Evolutionary conservation across 1,284 basidiomycete genomes (phyloP), one percentile per base, ranked within the genome.

Genomic region (Malassezia furfur): DNA sequence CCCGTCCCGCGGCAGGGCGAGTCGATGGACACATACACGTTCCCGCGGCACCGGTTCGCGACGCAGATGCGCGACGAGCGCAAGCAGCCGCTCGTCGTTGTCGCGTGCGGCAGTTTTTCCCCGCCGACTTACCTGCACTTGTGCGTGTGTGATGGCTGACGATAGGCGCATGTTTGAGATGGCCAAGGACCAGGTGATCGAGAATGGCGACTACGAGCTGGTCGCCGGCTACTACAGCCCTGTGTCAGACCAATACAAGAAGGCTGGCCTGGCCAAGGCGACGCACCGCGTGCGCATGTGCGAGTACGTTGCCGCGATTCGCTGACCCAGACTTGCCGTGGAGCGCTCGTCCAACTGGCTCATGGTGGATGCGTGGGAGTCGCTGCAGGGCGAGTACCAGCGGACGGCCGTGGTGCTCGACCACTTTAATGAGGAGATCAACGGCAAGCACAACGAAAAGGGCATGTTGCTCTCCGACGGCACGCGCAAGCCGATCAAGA

Each of bases 301-400:
- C 62, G 72, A 74, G 59, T 43, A 43, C 11, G 40, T 43, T 17
- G 22, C 22, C 32, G 32, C 2, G 9, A 15, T 43, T 8, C 17
- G 17, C 40, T 43, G 17, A 43, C 40, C 17, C 40, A 43, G 40
- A 17, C 52, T 74, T 17, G 70, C 72, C 3, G 72, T 74, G 5
- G 70, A 72, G 51, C 72, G 71, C 56, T 72, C 70, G 1, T 72
- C 69, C 8, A 74, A 71, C 5, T 75, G 73, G 73, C 64, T 74
- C 43, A 96, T 96, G 91, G 87, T 94, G 38, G 91, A 96, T 75
- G 81, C 90, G 19, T 96, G 91, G 91, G 91, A 96, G 77, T 88
- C 90, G 21, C 85, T 89, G 68, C 91, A 91, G 76, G 81, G 83
- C 48, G 79, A 80, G 60, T 96, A 96, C 77, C 88, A 93, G 74